Evolutionary conservation across 768 basidiomycete genomes (phyloP), one percentile per base, ranked within the genome.

Genomic region (Arthromyces matolae): DNA sequence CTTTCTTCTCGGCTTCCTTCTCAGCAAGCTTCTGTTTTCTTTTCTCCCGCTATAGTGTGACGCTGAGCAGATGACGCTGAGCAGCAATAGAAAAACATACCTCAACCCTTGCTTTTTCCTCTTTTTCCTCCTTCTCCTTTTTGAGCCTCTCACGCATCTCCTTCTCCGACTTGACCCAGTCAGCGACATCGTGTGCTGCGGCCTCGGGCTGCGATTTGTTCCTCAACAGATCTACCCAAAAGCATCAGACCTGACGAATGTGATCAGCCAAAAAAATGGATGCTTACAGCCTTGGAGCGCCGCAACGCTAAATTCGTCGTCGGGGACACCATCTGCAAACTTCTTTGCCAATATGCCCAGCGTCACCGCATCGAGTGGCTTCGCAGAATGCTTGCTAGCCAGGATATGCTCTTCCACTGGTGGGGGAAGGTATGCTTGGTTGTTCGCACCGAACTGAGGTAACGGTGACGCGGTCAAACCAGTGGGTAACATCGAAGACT

Each of bases 271-370:
- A 58, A 54, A 58, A 43, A 42, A 55, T 57, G 56, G 52, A 59
- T 28, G 83, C 87, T 78, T 64, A 89, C 87, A 93, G 64, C 90
- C 92, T 69, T 94, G 92, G 45, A 96, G 71, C 47, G 89, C 86
- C 16, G 93, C 92, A 45, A 93, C 87, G 59, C 87, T 89, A 61
- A 93, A 90, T 69, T 89, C 86, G 32, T 86, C 83, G 29, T 91
- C 86, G 0, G 93, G 90, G 18, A 94, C 81, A 19, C 80, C 71
- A 52, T 89, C 86, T 4, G 89, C 88, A 59, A 94, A 94, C 49
- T 72, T 60, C 70, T 86, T 81, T 8, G 89, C 90, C 13, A 93
- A 72, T n/a, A 66, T 57, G 22, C 78, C 81, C 20, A 92, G 72
- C 49, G 78, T 82, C 56, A 69, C 70, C 45, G 75, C 78, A 59